Evolutionary conservation across 306 rosid species (phyloP).

Genomic region (Castanospermum australe): DNA sequence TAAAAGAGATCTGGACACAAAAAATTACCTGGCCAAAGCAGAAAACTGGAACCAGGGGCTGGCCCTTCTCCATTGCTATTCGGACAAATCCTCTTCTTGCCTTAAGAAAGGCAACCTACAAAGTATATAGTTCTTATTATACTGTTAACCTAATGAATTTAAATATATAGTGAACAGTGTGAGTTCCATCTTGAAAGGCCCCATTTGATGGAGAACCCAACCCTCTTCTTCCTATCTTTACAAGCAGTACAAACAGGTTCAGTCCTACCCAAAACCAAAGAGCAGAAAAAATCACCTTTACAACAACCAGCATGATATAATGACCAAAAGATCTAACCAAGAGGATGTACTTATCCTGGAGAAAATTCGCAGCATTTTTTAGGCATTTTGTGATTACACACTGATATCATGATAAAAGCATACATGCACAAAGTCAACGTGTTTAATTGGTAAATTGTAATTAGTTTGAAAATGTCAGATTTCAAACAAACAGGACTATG

Average conservation of each 20-base stretch:
- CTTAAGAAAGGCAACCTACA: slow-evolving; percentile 75
- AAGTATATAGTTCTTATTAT: slow-evolving; percentile 9
- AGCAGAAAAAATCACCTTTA: not conserved
- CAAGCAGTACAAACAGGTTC: not conserved
- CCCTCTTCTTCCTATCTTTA: slow-evolving; percentile 1
- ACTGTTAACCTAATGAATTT: slow-evolving; percentile 1
- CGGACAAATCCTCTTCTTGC: slow-evolving; percentile 94
- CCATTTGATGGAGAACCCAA: slow-evolving; percentile 5
- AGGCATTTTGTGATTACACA: not conserved
- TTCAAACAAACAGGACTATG: slow-evolving; percentile 1
- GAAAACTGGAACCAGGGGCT: slow-evolving; percentile 91
- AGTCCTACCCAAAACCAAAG: slow-evolving; percentile 1
- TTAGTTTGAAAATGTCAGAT: not conserved
- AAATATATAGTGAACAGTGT: not conserved
- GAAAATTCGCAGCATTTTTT: not conserved
- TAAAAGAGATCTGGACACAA: not conserved
- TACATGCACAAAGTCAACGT: not conserved
- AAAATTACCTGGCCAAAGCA: slow-evolving; percentile 87
- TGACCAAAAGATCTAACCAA: not conserved
- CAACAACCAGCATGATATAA: not conserved
- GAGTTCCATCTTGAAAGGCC: not conserved
- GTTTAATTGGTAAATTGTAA: not conserved
- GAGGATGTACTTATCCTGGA: not conserved
- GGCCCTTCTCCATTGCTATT: slow-evolving; percentile 76
- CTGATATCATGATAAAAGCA: not conserved